phyloP scores from a whole-genome alignment of 805 yeast species.

The Saturnispora halmiae region DNA sequence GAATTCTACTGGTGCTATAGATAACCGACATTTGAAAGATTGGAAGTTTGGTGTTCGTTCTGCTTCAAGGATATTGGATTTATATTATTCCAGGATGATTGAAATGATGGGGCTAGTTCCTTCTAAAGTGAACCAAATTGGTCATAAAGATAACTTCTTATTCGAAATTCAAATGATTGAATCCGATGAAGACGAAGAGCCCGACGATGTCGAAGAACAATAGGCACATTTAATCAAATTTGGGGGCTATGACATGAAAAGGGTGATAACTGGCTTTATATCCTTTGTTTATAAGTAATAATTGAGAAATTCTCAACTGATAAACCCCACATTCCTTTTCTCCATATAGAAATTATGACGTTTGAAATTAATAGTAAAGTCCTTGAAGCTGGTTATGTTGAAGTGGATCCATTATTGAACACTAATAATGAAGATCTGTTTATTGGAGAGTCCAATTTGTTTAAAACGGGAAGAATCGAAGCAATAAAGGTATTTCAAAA shows the following conservation, averaged over 20 bases:
- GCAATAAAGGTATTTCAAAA: slow-evolving; percentile 18
- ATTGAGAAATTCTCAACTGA: too few species aligned
- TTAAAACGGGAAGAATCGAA: slow-evolving; percentile 17
- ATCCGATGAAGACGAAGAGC: background rate
- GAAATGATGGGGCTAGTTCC: slow-evolving; percentile 35
- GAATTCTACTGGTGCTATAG: slow-evolving; percentile 21
- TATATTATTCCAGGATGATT: slow-evolving; percentile 43
- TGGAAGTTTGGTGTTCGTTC: slow-evolving; percentile 24
- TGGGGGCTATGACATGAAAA: too few species aligned
- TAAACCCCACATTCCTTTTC: background rate
- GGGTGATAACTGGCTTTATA: too few species aligned
- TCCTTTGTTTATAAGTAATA: too few species aligned
- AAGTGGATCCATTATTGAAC: slow-evolving; percentile 19
- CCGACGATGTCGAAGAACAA: background rate
- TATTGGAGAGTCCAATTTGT: slow-evolving; percentile 23
- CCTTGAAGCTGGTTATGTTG: slow-evolving; percentile 8
- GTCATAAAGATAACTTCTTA: slow-evolving; percentile 21
- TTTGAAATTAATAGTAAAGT: background rate
- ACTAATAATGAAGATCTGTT: slow-evolving; percentile 20
- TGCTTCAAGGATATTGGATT: slow-evolving; percentile 35
- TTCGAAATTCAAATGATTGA: slow-evolving; percentile 12
- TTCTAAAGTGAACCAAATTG: slow-evolving; percentile 19
- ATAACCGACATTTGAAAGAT: slow-evolving; percentile 16
- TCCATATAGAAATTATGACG: background rate
- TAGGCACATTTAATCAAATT: too few species aligned